These are phyloP conservation scores for Candida andamanensis DNA, from an alignment of 805 yeast species.

Conservation along the genomic window DNA sequence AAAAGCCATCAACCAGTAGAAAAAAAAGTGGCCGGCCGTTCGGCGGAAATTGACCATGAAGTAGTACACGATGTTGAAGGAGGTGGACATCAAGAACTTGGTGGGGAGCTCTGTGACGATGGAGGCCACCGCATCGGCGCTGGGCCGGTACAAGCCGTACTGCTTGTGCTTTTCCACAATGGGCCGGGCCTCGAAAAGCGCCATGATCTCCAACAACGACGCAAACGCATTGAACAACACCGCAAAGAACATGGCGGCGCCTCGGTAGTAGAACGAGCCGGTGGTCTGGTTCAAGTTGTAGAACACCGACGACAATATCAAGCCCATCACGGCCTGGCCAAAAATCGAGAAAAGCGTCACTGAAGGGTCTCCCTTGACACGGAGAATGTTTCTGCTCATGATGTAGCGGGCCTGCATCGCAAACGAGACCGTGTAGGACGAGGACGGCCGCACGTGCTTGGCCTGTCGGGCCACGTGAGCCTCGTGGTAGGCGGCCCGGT, in stretches of 20 bases:
- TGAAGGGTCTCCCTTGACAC: constrained; percentile 6
- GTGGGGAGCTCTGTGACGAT: constrained; percentile 54
- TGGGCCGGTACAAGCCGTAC: constrained; percentile 67
- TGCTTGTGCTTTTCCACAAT: constrained; percentile 65
- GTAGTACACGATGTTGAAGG: constrained; percentile 26
- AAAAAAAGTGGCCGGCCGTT: constrained; percentile 29
- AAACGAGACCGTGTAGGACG: constrained; percentile 6
- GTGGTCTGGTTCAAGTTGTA: constrained; percentile 48
- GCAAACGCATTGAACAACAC: constrained; percentile 56
- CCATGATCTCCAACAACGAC: constrained; percentile 53
- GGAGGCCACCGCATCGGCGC: constrained; percentile 65
- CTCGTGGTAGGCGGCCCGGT: constrained; percentile 2
- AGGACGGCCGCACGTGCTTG: constrained; percentile 1
- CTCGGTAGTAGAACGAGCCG: constrained; percentile 54
- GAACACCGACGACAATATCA: constrained; percentile 56
- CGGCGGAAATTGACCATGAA: constrained; percentile 47
- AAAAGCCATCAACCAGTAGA: constrained; percentile 26
- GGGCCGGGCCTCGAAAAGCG: constrained; percentile 55
- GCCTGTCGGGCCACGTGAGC: constrained; percentile 6
- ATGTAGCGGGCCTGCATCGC: constrained; percentile 6
- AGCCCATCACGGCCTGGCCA: constrained; percentile 24
- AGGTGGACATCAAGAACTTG: constrained; percentile 37
- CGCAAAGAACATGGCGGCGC: constrained; percentile 58
- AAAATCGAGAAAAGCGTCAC: constrained; percentile 3
- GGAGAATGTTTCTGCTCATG: constrained; percentile 5